Percentiles rank a stretch among this genome's conserved stretches.
These are phyloP conservation scores for Didymella exigua DNA, from an alignment of 2,329 filamentous ascomycete species.

Conservation along the genomic window DNA sequence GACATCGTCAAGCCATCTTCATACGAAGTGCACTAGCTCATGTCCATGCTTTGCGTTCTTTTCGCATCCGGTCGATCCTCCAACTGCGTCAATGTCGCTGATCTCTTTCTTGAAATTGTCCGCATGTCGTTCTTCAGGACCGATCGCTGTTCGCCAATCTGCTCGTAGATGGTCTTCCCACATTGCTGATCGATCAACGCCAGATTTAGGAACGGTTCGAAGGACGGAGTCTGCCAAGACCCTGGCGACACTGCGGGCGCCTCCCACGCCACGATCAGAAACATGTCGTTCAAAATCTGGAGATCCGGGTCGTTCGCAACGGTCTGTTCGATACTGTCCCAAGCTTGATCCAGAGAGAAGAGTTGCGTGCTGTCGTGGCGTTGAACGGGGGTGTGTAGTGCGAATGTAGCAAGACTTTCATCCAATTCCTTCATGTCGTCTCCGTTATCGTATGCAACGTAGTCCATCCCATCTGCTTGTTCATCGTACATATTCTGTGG, in stretches of 20 bases:
- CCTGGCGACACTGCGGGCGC: slow-evolving; percentile 1
- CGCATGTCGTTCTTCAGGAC: not conserved
- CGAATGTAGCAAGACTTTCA: slow-evolving; percentile 6
- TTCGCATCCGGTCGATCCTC: slow-evolving; percentile 5
- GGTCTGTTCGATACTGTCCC: slow-evolving; percentile 4
- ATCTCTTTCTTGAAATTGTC: slow-evolving; percentile 6
- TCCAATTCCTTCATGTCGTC: slow-evolving; percentile 9
- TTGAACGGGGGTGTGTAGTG: slow-evolving; percentile 3
- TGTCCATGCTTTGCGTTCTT: slow-evolving; percentile 11
- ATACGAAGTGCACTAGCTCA: not conserved
- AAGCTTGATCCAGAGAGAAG: slow-evolving; percentile 1
- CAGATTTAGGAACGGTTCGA: slow-evolving; percentile 1
- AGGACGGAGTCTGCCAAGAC: slow-evolving; percentile 1
- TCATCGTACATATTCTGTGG: not conserved
- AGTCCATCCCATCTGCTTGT: slow-evolving; percentile 1
- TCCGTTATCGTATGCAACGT: not conserved
- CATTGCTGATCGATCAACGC: not conserved
- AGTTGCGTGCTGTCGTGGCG: slow-evolving; percentile 7
- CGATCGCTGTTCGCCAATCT: not conserved
- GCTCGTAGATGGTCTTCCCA: not conserved
- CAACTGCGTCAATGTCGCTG: slow-evolving; percentile 9
- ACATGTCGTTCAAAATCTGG: slow-evolving; percentile 1
- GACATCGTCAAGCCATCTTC: not conserved
- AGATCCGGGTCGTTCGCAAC: not conserved
- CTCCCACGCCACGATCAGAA: slow-evolving; percentile 12